A percentile compares a stretch with the other conserved stretches of the same genome.
These are phyloP conservation scores for Cyclaneusma minus DNA, from an alignment of 2,329 filamentous ascomycete species.

Conservation along the genomic window DNA sequence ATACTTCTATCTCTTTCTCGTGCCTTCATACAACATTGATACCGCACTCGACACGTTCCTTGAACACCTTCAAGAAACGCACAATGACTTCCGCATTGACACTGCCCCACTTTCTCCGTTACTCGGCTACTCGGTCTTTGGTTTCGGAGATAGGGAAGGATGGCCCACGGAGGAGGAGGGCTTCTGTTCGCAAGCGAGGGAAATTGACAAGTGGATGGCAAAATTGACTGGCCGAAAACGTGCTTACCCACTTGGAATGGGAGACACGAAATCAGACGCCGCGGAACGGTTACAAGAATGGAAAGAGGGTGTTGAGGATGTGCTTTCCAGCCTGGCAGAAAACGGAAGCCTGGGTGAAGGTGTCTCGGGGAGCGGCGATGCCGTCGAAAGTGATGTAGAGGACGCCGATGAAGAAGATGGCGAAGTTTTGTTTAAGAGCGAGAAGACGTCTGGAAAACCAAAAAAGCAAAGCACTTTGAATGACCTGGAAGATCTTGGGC, in stretches of 20 bases:
- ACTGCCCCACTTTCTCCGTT: constrained; percentile 65
- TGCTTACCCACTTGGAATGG: constrained; percentile 78
- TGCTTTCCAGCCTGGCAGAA: constrained; percentile 46
- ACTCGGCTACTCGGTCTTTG: constrained; percentile 84
- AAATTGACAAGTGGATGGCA: constrained; percentile 95
- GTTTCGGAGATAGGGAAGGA: constrained; percentile 77
- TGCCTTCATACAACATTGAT: constrained; percentile 93
- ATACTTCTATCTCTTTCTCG: constrained; percentile 68
- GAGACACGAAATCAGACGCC: constrained; percentile 67
- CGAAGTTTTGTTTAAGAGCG: constrained; percentile 33
- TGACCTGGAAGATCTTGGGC: constrained; percentile 74
- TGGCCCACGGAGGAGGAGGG: constrained; percentile 87
- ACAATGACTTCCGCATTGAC: constrained; percentile 93
- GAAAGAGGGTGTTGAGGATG: constrained; percentile 57
- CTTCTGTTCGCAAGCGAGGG: constrained; percentile 83
- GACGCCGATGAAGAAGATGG: constrained; percentile 38
- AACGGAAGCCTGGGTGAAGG: constrained; percentile 45
- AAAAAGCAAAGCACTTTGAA: constrained; percentile 37
- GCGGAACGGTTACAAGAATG: constrained; percentile 58
- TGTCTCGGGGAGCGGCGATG: constrained; percentile 65
- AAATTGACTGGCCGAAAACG: constrained; percentile 75
- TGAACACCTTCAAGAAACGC: constrained; percentile 77
- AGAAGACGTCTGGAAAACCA: constrained; percentile 23
- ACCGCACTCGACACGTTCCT: constrained; percentile 80
- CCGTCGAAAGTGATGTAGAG: constrained; percentile 73